Evolutionary conservation across 179 eudicot genomes (phyloP), one percentile per base, ranked within the genome.

Genomic region (Heliamphora ciliata): DNA sequence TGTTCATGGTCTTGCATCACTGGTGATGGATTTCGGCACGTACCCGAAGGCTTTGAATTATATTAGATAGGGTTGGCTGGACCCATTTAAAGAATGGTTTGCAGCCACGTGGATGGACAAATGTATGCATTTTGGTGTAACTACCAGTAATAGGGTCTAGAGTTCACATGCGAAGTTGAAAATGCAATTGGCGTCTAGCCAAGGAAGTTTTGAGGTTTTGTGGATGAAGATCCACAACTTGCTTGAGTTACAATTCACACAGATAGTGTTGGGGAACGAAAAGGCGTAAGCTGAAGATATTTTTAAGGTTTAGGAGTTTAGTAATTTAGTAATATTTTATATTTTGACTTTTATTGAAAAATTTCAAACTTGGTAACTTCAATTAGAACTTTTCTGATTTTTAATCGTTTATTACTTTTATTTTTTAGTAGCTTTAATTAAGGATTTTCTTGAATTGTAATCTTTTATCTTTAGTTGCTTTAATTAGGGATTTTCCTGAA

Each of bases 91-190:
- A 46, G 71, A 66, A 46, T 7, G 5, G 24, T 66, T 66, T 66
- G 15, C 24, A 17, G 71, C 71, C 0, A 46, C 71, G 4, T 66
- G 71, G 71, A 66, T 31, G 24, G 71, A 66, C 8, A 17, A 14
- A 4, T 66, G 71, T 66, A 66, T 66, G 71, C 71, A 66, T 31
- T 66, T 17, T 10, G 71, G 47, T 3, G 24, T 21, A 21, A 31
- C 7, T 10, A 66, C 71, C 24, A 21, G 24, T 24, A 17, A 66
- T 1, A 66, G 71, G 68, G 68, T 24, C n/a, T 24, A 64, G 68
- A 18, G 68, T 64, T 64, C 68, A n/a, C 68, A 64, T 18, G 68
- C 68, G n/a, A 64, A 64, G 31, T 18, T 64, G 68, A 64, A 64
- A 24, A 64, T 24, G 31, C 68, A 64, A 64, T 24, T 64, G 17